Evolutionary conservation across 495 filamentous ascomycete species (phyloP), one percentile per base, ranked within the genome.

Genomic region (Tuber borchii): DNA sequence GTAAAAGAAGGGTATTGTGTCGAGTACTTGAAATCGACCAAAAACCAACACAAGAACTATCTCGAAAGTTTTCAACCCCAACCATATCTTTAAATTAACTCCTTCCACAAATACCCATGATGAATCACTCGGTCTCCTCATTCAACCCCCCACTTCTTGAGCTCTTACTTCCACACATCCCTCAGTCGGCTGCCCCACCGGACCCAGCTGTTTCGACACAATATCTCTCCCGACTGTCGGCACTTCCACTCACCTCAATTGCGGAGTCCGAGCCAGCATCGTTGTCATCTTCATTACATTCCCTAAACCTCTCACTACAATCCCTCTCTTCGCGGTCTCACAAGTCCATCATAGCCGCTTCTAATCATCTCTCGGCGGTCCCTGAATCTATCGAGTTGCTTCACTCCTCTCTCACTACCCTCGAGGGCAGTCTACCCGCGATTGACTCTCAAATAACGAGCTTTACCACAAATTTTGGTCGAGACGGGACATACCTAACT

Each of bases 291-390:
- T 88, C 92, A 69, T 90, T 91, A 10, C 93, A 97, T 76, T 92
- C 91, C 0, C 89, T 91, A n/a, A 88, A 93, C 17, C 88, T 95
- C 45, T 96, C 93, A 17, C 88, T 98, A 2, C 95, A 99, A 81
- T 88, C 90, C 0, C 88, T 98, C 71, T 95, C 93, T 43, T 94
- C 95, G 77, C 92, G 93, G 77, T 97, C 95, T n/a, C 91, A 98
- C 83, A 91, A 92, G 80, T 86, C 92, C 56, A 90, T 98, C 76
- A 93, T 98, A 78, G 86, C 88, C 48, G 95, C 95, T 20, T 89
- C 93, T 34, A 87, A 89, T 77, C 90, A 92, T 80, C 89, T 98
- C 74, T 88, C 91, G 0, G 90, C 90, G 10, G 87, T 99, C 7
- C 86, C 87, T 46, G 85, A 86, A 12, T 87, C 89, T 17, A 86